These are phyloP conservation scores for Cladophialophora exuberans DNA, from an alignment of 2,329 filamentous ascomycete species.

Conservation along the genomic window DNA sequence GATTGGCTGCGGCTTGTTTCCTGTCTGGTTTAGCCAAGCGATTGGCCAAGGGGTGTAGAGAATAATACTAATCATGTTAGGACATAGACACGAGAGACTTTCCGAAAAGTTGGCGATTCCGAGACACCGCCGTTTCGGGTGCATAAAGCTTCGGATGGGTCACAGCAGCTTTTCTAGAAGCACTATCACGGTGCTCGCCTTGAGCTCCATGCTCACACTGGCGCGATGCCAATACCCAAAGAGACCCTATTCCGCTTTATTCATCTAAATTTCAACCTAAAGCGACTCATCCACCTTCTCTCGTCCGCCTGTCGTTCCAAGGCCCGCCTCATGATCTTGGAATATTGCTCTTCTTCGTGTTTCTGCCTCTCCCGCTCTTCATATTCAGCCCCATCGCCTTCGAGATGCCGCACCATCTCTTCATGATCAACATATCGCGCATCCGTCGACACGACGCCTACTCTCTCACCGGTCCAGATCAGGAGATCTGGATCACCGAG, in stretches of 20 bases:
- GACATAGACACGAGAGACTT: no score
- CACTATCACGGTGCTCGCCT: not conserved
- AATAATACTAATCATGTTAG: no score
- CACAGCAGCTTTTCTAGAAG: no score
- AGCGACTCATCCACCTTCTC: conserved; percentile 70
- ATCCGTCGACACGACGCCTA: conserved; percentile 62
- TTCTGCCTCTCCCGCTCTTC: conserved; percentile 47
- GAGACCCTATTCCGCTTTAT: no score
- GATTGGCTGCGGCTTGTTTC: no score
- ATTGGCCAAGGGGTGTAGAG: no score
- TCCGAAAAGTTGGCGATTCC: no score
- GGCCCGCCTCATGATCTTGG: conserved; percentile 72
- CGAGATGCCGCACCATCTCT: conserved; percentile 46
- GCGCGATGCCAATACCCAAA: no score
- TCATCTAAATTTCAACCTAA: conserved; percentile 64
- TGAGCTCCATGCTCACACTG: no score
- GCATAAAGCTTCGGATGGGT: no score
- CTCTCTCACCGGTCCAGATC: conserved; percentile 84
- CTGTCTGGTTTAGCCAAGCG: no score
- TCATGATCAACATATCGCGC: conserved; percentile 39
- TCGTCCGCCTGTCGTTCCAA: conserved; percentile 79
- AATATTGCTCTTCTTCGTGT: conserved; percentile 60
- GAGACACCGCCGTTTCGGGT: no score
- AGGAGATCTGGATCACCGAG: conserved; percentile 80
- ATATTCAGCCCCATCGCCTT: conserved; percentile 39